Base-by-base conservation (phyloP, 2,329 filamentous ascomycete genomes). In the Tolypocladium album region DNA sequence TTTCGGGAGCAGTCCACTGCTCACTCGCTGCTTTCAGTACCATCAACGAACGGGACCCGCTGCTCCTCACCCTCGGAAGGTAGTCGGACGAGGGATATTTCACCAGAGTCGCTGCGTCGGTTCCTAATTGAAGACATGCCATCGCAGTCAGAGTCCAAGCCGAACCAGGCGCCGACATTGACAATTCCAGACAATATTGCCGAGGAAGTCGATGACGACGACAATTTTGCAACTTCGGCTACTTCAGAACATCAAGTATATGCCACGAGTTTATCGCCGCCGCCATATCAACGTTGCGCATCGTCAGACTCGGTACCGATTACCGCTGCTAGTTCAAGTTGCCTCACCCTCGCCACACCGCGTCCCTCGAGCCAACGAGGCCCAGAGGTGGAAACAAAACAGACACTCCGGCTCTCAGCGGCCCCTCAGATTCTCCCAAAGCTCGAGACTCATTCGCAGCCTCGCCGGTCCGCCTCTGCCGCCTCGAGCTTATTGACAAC, bases 221-320 rank as follows among this genome's bases (percentile, higher is more conserved):
- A 85, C 63, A 86, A 86, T 71, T 86, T 87, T 65, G 82, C 82
- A n/a, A 78, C 76, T 4, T 79, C 79, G 1, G 76, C 79, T 4
- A 66, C 71, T 8, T 77, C 77, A 0, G 81, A 83, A 58, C 73
- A 62, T 2, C 71, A 75, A 27, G 68, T 75, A 1, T 79, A 75
- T 61, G 68, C 74, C 24, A 81, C 79, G 1, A 71, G 74, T 47
- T 70, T 84, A 20, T 84, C 82, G 2, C 82, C 82, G 11, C 81
- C 82, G 0, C 82, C 82, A 0, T 74, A 76, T 52, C 76, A 75
- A 62, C 76, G 78, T 27, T 65, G 64, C 22, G 63, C 61, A 5
- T 70, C 71, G 1, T 65, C 69, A 17, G 72, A 71, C 55, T 69
- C 69, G 20, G 62, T 66, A 3, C 66, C 66, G 27, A 58, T 63